Evolutionary conservation across 2,329 filamentous ascomycete species (phyloP), one percentile per base, ranked within the genome.

Genomic region (Myriosclerotinia curreyana): DNA sequence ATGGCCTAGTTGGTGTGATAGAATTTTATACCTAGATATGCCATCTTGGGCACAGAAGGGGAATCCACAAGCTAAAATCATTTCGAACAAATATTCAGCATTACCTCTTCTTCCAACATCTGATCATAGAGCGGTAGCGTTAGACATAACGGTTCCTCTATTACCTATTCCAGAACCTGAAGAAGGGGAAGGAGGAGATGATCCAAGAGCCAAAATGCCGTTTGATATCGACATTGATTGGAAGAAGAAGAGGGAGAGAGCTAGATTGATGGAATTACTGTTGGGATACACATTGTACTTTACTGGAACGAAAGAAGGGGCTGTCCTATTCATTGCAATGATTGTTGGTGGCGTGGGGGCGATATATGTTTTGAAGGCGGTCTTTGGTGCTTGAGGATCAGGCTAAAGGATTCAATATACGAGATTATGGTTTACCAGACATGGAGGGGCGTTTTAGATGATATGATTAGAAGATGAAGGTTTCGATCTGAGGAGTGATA

Each of bases 1-100:
- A 53, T 96, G 91, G 82, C 93, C 95, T 1, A 88, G 88, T 72
- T 98, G 94, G 95, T 96, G 92, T 72, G 95, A 98, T 76, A 86
- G 95, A 4, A 88, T 98, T 25, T 79, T 98, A 25, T 98, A 87
- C 75, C 80, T 94, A 3, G 84, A 89, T 60, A 77, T 82, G 28
- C 85, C 83, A 25, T 75, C 76, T 28, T 86, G 83, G 82, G 73
- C 80, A 48, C 76, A 76, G 51, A 71, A 74, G 5, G 72, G 54
- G 62, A 67, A 62, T 5, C 70, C 70, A 12, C 71, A 72, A 42
- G 77, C 86, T 44, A 74, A 79, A 9, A 81, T 91, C n/a, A 76
- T 78, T 31, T 80, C 86, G 3, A 77, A 82, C 36, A 79, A 76
- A 31, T 98, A 98, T 75, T 82, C 86, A 20, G 85, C 90, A 20